Evolutionary conservation across 1,139 yeast species (phyloP), one percentile per base, ranked within the genome.

Genomic region (Debaryomycetaceae sp.): DNA sequence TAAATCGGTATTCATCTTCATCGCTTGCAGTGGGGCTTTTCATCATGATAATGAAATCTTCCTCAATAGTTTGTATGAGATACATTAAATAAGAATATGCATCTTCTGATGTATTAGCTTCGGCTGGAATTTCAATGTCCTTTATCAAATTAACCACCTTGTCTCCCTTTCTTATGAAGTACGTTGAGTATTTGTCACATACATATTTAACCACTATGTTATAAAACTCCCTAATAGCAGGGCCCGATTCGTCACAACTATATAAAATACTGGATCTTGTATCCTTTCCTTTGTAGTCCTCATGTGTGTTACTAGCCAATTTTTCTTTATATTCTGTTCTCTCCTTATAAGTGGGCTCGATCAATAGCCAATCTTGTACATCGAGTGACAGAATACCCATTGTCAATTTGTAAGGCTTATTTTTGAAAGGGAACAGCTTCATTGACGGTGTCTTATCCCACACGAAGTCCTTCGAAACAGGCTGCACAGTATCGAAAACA

Each of bases 351-450:
- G 83, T 75, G 36, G 83, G 68, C 45, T 86, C 95, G n/a, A 87
- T 55, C 37, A 80, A 64, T 24, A 86, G 63, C 82, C 86, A 81
- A 40, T 85, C 88, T 39, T 76, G 73, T 5, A 76, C 71, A 26
- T 74, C 73, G 33, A 79, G 59, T 37, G 67, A 71, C 42, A 70
- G 71, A 40, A 85, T 73, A 0, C 86, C 91, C 87, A 85, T 80
- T 14, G 41, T 42, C 37, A 42, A 37, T 29, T 38, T 40, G 38
- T 46, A 38, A 8, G 31, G 39, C 9, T 37, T 48, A 35, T 47
- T 43, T 38, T 55, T 53, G 38, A 56, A 59, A 3, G 62, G 63
- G 34, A 43, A 56, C 4, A 55, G 50, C 36, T 50, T 55, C 26
- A 50, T 26, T 1, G 54, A 45, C 5, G 45, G 47, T 4, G 38